Evolutionary conservation across 495 filamentous ascomycete genomes (phyloP), one percentile per base, ranked within the genome.

Genomic region (Pyronema omphalodes): DNA sequence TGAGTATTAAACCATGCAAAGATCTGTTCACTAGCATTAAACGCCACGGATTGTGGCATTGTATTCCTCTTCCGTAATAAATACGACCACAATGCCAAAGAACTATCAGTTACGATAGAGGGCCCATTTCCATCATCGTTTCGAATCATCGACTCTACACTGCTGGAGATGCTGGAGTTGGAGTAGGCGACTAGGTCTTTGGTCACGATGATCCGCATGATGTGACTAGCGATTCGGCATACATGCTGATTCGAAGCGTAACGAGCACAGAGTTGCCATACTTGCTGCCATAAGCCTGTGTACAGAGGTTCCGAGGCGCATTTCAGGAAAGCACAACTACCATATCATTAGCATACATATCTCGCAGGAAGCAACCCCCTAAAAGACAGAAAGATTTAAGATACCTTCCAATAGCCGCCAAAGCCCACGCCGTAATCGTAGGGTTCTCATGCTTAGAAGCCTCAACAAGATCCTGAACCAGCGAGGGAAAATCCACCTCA

Each of bases 41-140:
- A 70, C 39, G 76, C 76, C 4, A 76, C 73, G 17, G 76, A 80
- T 6, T 84, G 80, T 39, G 81, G 78, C 51, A 82, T 75, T 54
- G 70, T 67, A 52, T 75, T 76, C 56, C 71, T 76, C 53, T 74
- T 71, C 58, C 74, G 76, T 46, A 77, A 69, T 54, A 88, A 55
- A 41, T 73, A 75, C 7, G 74, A 69, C 83, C 88, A 88, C 34
- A 94, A 64, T 3, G 71, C 72, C n/a, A 89, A 67, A 29, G 83
- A 79, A 33, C 84, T 77, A 61, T 95, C 91, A 6, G 81, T 78
- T n/a, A 93, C 71, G 17, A 79, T 62, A 17, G 80, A 80, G 3
- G 88, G 93, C 0, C 88, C 87, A 63, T 81, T 88, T 44, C 91
- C 71, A 56, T 88, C 86, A 49, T 82, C 76, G 12, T 82, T 81